Percentiles rank a stretch among this genome's conserved stretches.
These are phyloP conservation scores for Marasmius sp. DNA, from an alignment of 1,284 basidiomycete species.

Conservation along the genomic window DNA sequence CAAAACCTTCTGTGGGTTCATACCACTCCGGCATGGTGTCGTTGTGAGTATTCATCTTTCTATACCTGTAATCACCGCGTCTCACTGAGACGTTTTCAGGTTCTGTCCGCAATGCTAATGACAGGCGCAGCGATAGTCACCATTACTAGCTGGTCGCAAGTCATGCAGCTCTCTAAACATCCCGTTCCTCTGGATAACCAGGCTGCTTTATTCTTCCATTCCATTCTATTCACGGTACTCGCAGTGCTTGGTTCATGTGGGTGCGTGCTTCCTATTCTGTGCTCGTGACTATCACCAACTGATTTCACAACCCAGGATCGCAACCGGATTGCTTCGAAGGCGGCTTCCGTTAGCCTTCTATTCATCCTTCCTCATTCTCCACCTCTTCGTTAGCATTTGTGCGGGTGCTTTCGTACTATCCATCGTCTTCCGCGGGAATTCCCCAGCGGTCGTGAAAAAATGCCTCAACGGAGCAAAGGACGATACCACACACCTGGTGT, in stretches of 20 bases:
- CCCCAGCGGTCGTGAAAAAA: conserved; percentile 27
- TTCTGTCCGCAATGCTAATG: conserved; percentile 46
- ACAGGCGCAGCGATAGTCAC: conserved; percentile 40
- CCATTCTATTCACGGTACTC: conserved; percentile 46
- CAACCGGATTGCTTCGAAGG: conserved; percentile 47
- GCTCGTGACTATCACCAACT: background rate
- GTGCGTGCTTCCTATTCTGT: conserved; percentile 31
- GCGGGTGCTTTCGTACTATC: conserved; percentile 47
- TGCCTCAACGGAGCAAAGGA: conserved; percentile 35
- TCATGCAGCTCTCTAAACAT: conserved; percentile 34
- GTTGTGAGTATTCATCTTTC: conserved; percentile 41
- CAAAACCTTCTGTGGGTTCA: conserved; percentile 54
- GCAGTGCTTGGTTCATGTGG: conserved; percentile 51
- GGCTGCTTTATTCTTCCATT: conserved; percentile 46
- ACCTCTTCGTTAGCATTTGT: conserved; percentile 45
- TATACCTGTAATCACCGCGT: background rate
- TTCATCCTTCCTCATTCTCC: conserved; percentile 42
- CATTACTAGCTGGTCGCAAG: conserved; percentile 42
- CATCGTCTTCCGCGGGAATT: conserved; percentile 41
- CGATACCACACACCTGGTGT: conserved; percentile 29
- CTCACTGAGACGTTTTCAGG: conserved; percentile 20
- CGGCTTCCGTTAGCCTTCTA: conserved; percentile 49
- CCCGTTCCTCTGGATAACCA: conserved; percentile 35
- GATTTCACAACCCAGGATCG: conserved; percentile 34
- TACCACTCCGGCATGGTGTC: conserved; percentile 60